Evolutionary conservation across 768 basidiomycete genomes (phyloP).

Genomic region (Naganishia kalamii): DNA sequence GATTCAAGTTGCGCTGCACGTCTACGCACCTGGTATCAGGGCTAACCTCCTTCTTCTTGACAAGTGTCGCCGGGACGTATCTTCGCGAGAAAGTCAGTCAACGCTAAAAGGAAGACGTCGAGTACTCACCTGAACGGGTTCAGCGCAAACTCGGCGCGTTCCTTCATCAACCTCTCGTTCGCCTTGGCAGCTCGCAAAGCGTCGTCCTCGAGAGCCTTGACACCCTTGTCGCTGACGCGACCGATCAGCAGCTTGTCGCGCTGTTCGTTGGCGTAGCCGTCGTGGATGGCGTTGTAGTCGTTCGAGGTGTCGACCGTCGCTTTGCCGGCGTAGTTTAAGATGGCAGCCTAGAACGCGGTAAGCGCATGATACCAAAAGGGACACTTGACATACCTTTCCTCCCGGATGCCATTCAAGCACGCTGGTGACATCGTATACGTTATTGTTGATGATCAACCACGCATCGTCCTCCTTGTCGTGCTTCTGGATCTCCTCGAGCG

Average conservation of each 20-base stretch:
- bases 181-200: constrained; percentile 17
- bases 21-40: constrained; percentile 19
- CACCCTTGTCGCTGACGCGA: constrained; percentile 18
- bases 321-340: constrained; percentile 21
- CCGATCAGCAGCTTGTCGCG: constrained; percentile 23
- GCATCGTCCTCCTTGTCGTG: constrained; percentile 21
- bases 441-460: constrained; percentile 23
- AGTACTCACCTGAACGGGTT: constrained; percentile 10
- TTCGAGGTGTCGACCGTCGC: constrained; percentile 21
- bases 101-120: neutral
- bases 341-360: constrained; percentile 12
- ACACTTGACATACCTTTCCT: neutral
- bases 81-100: neutral
- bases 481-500: constrained; percentile 22
- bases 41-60: constrained; percentile 22
- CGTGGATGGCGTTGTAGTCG: constrained; percentile 21
- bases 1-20: neutral
- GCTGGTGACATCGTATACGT: constrained; percentile 22
- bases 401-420: constrained; percentile 21
- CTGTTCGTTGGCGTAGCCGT: constrained; percentile 20
- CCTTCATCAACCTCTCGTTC: constrained; percentile 12
- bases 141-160: constrained; percentile 11
- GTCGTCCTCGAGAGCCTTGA: constrained; percentile 19
- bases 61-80: constrained; percentile 11
- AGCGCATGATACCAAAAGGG: neutral